Evolutionary conservation across 495 filamentous ascomycete species (phyloP).

Genomic region (Jackrogersella minutella): DNA sequence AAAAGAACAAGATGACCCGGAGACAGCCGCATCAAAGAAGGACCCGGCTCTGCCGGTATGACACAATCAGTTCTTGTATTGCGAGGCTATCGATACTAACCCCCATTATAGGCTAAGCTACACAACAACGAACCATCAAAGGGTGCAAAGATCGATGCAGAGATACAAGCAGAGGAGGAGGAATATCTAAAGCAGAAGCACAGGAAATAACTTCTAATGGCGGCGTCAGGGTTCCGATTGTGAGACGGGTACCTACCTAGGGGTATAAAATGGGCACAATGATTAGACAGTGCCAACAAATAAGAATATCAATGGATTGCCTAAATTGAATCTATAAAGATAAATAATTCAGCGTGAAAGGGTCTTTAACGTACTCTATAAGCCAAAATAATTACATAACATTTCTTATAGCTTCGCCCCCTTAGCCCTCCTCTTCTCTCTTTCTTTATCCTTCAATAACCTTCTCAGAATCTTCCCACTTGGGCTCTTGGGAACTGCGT

Average conservation of each 20-base stretch:
- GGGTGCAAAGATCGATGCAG: conserved; percentile 71
- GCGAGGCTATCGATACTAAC: not conserved
- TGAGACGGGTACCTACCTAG: too few relatives aligned
- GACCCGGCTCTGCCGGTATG: conserved; percentile 75
- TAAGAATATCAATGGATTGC: not conserved
- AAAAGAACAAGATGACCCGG: conserved; percentile 52
- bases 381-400: not conserved
- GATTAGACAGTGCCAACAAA: conserved; percentile 9
- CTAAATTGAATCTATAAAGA: not conserved
- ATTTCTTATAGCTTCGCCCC: conserved; percentile 59
- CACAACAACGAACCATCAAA: conserved; percentile 73
- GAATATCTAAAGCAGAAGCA: conserved; percentile 66
- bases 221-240: too few relatives aligned
- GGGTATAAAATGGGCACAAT: too few relatives aligned
- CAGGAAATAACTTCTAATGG: conserved; percentile 39
- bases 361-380: not conserved
- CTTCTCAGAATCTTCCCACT: conserved; percentile 91
- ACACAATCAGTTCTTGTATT: conserved; percentile 6
- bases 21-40: conserved; percentile 66
- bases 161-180: conserved; percentile 70
- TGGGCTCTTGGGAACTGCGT: conserved; percentile 84
- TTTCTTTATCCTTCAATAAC: conserved; percentile 81
- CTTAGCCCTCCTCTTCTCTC: conserved; percentile 67
- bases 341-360: not conserved
- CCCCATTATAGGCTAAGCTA: conserved; percentile 58